Evolutionary conservation across 805 yeast genomes (phyloP), one percentile per base, ranked within the genome.

Genomic region (Monosporozyma servazzii): DNA sequence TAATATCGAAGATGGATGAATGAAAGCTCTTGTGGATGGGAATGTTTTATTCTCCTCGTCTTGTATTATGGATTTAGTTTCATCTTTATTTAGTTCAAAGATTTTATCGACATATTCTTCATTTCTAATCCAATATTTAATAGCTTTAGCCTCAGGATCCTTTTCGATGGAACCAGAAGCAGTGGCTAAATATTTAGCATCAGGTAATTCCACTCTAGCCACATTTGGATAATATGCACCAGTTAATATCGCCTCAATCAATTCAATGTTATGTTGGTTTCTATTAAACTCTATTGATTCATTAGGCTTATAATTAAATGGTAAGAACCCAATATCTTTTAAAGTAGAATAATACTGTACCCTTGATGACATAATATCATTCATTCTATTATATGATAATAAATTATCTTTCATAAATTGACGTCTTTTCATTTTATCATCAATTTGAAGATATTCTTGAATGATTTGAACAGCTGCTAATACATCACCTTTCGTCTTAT

Each of bases 201-300:
- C 89, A 0, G 98, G 97, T 20, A 80, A 71, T 59, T 85, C 88
- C 3, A 88, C 86, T 54, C 88, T 75, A 0, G 93, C 90, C 33
- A 88, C 72, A 51, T 86, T 84, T 0, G 98, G 98, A 60, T 84
- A 86, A 58, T 83, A 79, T 0, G 96, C 76, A 2, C 95, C 95
- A 0, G 95, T 81, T 18, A 89, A 68, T 1, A 91, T 74, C 0
- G 95, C 79, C 21, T 81, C 74, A 1, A 88, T 57, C 0, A 90
- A 71, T 2, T 76, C 67, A 33, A 67, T 64, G 58, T 82, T 81
- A 0, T 61, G 61, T 5, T 67, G 66, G 56, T 85, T 84, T 53
- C 79, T 68, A 62, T 83, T 83, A 56, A 81, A 63, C 3, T 60
- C 51, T 0, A 54, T 50, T 5, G 62, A 47, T n/a, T 56, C 51